Conservation (phyloP, 2,329 filamentous ascomycete genomes). For the Calonectria hawksworthii region DNA sequence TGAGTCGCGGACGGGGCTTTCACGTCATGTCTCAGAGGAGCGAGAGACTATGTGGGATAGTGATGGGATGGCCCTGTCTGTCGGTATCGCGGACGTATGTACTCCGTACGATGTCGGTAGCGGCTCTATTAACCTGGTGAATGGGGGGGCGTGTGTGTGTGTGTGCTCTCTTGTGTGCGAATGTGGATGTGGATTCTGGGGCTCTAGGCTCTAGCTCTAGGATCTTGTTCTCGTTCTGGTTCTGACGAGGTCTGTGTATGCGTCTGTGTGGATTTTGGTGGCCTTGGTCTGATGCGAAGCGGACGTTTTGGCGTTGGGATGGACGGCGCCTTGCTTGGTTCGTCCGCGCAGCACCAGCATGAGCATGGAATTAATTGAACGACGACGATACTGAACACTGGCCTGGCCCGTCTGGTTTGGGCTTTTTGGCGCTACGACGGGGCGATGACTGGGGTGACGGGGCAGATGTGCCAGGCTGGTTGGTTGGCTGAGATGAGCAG, state of each 20-base stretch:
- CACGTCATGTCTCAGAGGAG: slow-evolving; percentile 49
- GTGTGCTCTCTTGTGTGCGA: neutral
- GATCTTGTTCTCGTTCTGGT: neutral
- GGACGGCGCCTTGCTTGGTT: slow-evolving; percentile 27
- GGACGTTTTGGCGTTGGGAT: slow-evolving; percentile 18
- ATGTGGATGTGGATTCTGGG: neutral
- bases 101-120: slow-evolving; percentile 5
- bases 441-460: slow-evolving; percentile 31
- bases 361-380: slow-evolving; percentile 39
- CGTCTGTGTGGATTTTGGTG: slow-evolving; percentile 6
- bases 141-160: slow-evolving; percentile 2
- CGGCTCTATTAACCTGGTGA: neutral
- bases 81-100: slow-evolving; percentile 24
- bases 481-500: slow-evolving; percentile 22
- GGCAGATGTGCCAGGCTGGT: slow-evolving; percentile 19
- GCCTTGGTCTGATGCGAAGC: slow-evolving; percentile 19
- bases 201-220: neutral
- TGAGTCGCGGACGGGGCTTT: slow-evolving; percentile 42
- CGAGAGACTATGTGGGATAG: slow-evolving; percentile 17
- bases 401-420: slow-evolving; percentile 31
- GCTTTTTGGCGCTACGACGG: slow-evolving; percentile 37
- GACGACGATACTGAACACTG: slow-evolving; percentile 32
- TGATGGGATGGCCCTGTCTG: slow-evolving; percentile 36
- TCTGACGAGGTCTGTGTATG: slow-evolving; percentile 3
- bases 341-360: slow-evolving; percentile 22